A percentile compares a stretch with the other conserved stretches of the same genome.
phyloP scores from a whole-genome alignment of 768 basidiomycete species.

The Psilocybe subaeruginosa region DNA sequence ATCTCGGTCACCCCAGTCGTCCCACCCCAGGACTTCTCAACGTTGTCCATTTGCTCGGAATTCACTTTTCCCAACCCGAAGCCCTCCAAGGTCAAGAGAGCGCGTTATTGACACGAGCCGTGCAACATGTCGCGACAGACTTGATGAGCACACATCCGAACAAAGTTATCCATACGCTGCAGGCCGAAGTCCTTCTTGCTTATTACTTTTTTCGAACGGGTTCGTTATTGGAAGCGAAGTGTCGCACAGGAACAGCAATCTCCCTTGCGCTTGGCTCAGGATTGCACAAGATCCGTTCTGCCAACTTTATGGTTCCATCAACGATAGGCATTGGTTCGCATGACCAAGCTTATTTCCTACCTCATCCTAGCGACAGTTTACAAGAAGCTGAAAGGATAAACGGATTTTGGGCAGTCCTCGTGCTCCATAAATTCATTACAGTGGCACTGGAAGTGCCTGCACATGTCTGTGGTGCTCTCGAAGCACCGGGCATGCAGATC shows the following conservation, averaged over 20 bases:
- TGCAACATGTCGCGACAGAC: slow-evolving; percentile 49
- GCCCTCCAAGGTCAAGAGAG: slow-evolving; percentile 43
- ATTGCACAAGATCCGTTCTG: slow-evolving; percentile 48
- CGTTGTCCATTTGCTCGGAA: slow-evolving; percentile 55
- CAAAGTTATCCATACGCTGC: slow-evolving; percentile 54
- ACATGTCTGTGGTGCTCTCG: slow-evolving; percentile 56
- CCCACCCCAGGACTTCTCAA: slow-evolving; percentile 53
- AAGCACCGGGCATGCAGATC: slow-evolving; percentile 51
- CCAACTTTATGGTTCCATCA: slow-evolving; percentile 36
- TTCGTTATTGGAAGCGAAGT: slow-evolving; percentile 62
- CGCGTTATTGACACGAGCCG: slow-evolving; percentile 50
- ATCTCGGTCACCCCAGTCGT: slow-evolving; percentile 48
- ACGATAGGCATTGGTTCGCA: slow-evolving; percentile 38
- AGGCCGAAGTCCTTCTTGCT: slow-evolving; percentile 65
- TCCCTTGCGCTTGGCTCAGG: slow-evolving; percentile 49
- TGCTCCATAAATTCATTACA: slow-evolving; percentile 59
- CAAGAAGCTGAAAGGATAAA: slow-evolving; percentile 72
- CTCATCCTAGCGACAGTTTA: slow-evolving; percentile 43
- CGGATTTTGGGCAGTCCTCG: slow-evolving; percentile 66
- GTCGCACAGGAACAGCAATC: slow-evolving; percentile 55
- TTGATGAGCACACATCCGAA: slow-evolving; percentile 52
- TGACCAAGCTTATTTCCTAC: slow-evolving; percentile 44
- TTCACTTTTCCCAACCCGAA: slow-evolving; percentile 49
- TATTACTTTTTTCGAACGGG: slow-evolving; percentile 68
- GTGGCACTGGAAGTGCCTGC: slow-evolving; percentile 55